Evolutionary conservation across 306 rosid species (phyloP), one percentile per base, ranked within the genome.

Genomic region (Begonia loranthoides): DNA sequence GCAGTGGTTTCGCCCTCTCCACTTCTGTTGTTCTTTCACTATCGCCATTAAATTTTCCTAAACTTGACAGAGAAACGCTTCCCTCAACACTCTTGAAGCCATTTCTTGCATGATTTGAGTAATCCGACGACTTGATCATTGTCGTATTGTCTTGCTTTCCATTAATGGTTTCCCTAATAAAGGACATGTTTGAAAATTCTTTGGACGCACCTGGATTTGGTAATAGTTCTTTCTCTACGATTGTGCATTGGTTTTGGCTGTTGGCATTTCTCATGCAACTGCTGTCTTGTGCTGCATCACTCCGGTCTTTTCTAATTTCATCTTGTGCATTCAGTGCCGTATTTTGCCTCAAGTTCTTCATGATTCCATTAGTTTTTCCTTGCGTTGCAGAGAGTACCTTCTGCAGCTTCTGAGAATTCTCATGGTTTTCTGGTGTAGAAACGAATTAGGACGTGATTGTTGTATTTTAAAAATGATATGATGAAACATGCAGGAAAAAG

Each of bases 281-380:
- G 57, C 49, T 67, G 40, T 48, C 66, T 7, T 57, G 49, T 63
- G 38, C 60, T 19, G 28, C 41, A 48, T 43, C 60, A 16, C 45
- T 63, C 45, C 49, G 68, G 46, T 34, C 72, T 43, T 21, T 46
- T 55, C 48, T 74, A 8, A 19, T 53, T 45, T 60, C 69, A 58
- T 17, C 24, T 46, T 38, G 55, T 49, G 51, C 57, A 16, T 17
- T 62, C 17, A 7, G 48, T 40, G 58, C 64, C 12, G 76, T 64
- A 21, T 22, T 69, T 50, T 72, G 45, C 55, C 69, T 48, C 24
- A 69, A 58, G 64, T 49, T 66, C 54, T 45, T 53, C 71, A 76
- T 63, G 71, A 73, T 81, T 75, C 72, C 80, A 55, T 69, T 59
- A 8, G 81, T 74, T 67, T 59, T 73, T 40, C 58, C 70, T 65